phyloP scores from a whole-genome alignment of 2,329 filamentous ascomycete genomes.

The Thermomyces lanuginosus region DNA sequence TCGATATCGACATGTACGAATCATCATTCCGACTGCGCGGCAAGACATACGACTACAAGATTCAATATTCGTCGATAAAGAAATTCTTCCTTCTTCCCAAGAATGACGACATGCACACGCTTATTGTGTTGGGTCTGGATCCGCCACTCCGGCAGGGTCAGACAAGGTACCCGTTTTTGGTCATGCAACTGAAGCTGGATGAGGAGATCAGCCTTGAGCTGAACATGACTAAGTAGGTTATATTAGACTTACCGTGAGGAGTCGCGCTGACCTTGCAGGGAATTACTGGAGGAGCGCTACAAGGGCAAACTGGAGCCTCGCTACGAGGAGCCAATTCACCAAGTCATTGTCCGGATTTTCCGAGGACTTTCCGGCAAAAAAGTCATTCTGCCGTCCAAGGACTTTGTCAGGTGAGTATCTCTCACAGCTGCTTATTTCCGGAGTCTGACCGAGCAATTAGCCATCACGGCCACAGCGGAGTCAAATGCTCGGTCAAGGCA shows the following conservation, averaged over 20 bases:
- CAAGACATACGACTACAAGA: constrained; percentile 99
- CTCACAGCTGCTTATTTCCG: neutral
- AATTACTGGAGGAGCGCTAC: constrained; percentile 70
- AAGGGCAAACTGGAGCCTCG: constrained; percentile 74
- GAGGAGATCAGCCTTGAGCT: constrained; percentile 93
- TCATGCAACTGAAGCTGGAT: constrained; percentile 98
- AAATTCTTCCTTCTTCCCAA: constrained; percentile 98
- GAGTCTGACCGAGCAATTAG: constrained; percentile 17
- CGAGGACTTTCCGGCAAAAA: constrained; percentile 87
- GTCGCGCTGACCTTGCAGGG: constrained; percentile 28
- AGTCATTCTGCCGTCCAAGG: constrained; percentile 80
- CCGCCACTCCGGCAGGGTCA: constrained; percentile 92
- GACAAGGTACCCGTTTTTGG: constrained; percentile 92
- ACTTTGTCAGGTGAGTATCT: constrained; percentile 55
- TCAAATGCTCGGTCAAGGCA: constrained; percentile 99
- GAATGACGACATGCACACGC: constrained; percentile 90
- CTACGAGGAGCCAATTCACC: constrained; percentile 86
- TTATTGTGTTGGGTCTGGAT: constrained; percentile 87
- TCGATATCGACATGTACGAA: constrained; percentile 99
- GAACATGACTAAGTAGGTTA: constrained; percentile 63
- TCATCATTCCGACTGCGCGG: constrained; percentile 89
- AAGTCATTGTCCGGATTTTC: constrained; percentile 92
- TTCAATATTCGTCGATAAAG: constrained; percentile 93
- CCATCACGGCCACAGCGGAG: constrained; percentile 82
- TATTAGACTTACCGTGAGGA: neutral